These are phyloP conservation scores for Verbena officinalis DNA, from an alignment of 257 asterid genomes.

Conservation along the genomic window DNA sequence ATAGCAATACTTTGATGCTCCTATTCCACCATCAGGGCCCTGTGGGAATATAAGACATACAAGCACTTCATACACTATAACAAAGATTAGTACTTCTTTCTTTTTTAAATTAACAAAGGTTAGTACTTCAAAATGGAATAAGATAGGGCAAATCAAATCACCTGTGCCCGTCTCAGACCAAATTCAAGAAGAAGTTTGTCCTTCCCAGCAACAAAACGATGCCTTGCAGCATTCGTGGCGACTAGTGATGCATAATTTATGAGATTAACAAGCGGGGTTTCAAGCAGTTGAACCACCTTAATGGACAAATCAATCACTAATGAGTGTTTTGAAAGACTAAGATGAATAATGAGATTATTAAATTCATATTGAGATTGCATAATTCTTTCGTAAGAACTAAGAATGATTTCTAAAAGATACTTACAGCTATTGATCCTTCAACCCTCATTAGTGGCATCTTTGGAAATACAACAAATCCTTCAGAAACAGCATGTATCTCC, in stretches of 20 bases:
- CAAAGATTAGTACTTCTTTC: slow-evolving; percentile 18
- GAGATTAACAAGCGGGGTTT: slow-evolving; percentile 91
- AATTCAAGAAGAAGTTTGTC: slow-evolving; percentile 93
- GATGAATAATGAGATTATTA: slow-evolving; percentile 8
- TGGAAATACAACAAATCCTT: slow-evolving; percentile 94
- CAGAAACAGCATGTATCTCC: slow-evolving; percentile 92
- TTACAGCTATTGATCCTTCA: slow-evolving; percentile 96
- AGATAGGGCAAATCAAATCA: slow-evolving; percentile 27
- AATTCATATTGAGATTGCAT: slow-evolving; percentile 6
- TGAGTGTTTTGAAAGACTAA: slow-evolving; percentile 17
- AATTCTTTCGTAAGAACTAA: slow-evolving; percentile 19
- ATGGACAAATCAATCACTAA: slow-evolving; percentile 34
- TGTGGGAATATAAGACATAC: slow-evolving; percentile 35
- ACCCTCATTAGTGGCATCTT: slow-evolving; percentile 94
- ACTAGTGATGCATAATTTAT: slow-evolving; percentile 93
- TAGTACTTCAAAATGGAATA: slow-evolving; percentile 28
- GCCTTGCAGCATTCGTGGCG: slow-evolving; percentile 98
- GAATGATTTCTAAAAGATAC: slow-evolving; percentile 38
- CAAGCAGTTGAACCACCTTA: slow-evolving; percentile 96
- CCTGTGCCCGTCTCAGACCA: slow-evolving; percentile 97
- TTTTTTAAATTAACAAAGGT: slow-evolving; percentile 26
- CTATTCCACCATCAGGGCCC: slow-evolving; percentile 99
- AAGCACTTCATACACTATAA: slow-evolving; percentile 24
- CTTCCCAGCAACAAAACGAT: slow-evolving; percentile 97
- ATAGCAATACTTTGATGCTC: slow-evolving; percentile 93